Evolutionary conservation across 345 rosid species (phyloP).

Genomic region (Firmiana major): DNA sequence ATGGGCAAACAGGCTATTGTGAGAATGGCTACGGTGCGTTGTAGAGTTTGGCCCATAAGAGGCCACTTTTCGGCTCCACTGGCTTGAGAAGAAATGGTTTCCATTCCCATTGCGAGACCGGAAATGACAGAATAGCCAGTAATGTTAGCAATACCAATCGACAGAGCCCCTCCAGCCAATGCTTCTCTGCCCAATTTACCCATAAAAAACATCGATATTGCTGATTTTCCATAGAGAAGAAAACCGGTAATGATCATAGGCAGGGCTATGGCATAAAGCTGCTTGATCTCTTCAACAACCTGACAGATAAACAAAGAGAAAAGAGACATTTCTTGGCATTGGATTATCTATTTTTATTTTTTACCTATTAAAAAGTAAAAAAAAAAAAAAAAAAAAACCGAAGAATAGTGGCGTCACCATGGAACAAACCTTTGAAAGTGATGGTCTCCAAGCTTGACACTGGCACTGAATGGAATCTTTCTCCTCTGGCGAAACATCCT

Average conservation of each 20-base stretch:
- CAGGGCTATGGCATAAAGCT: slow-evolving; percentile 39
- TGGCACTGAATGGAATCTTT: slow-evolving; percentile 14
- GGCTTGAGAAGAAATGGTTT: slow-evolving; percentile 59
- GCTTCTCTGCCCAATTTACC: slow-evolving; percentile 52
- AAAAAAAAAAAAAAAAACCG: not conserved
- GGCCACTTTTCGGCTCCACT: slow-evolving; percentile 50
- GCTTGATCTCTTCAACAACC: slow-evolving; percentile 48
- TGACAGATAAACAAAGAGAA: slow-evolving; percentile 6
- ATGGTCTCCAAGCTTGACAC: slow-evolving; percentile 21
- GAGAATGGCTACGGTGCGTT: slow-evolving; percentile 43
- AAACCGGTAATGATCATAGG: slow-evolving; percentile 55
- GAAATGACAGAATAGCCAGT: slow-evolving; percentile 49
- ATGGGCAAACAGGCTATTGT: slow-evolving; percentile 43
- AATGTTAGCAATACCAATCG: slow-evolving; percentile 51
- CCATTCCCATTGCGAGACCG: slow-evolving; percentile 58
- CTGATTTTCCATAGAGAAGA: slow-evolving; percentile 43
- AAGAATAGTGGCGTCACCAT: not conserved
- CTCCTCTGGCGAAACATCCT: slow-evolving; percentile 6
- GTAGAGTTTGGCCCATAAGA: slow-evolving; percentile 54
- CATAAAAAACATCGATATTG: slow-evolving; percentile 44
- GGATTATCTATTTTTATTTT: not conserved
- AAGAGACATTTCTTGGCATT: not conserved
- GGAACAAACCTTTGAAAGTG: slow-evolving; percentile 31
- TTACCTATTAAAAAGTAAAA: not conserved
- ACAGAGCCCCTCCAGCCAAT: slow-evolving; percentile 52